These are phyloP conservation scores for Funneliformis geosporum DNA, from an alignment of 192 early-diverging fungal genomes.

Conservation along the genomic window DNA sequence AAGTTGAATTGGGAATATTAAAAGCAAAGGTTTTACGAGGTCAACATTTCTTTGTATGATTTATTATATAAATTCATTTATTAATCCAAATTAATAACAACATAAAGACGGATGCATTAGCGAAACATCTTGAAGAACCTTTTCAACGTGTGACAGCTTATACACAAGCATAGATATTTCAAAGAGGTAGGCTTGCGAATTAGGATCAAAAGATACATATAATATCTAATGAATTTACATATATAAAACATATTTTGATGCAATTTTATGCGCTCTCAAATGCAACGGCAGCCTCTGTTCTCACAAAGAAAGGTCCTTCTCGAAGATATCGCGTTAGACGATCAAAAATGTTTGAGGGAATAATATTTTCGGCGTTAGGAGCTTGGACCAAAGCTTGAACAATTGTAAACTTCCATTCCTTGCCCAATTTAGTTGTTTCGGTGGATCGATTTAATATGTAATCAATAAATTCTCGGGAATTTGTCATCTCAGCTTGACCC, in stretches of 20 bases:
- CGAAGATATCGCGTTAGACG: slow-evolving; percentile 36
- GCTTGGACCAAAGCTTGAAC: slow-evolving; percentile 32
- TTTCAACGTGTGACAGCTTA: slow-evolving; percentile 24
- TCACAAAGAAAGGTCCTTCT: slow-evolving; percentile 41
- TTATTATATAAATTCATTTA: background rate
- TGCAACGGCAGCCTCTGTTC: slow-evolving; percentile 34
- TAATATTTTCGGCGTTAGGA: slow-evolving; percentile 2
- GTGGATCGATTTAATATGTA: slow-evolving; percentile 44
- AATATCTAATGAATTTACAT: too few species aligned
- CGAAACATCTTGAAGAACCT: slow-evolving; percentile 53
- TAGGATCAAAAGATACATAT: too few species aligned
- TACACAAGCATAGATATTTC: background rate
- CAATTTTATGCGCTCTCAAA: slow-evolving; percentile 40
- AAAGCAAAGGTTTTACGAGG: slow-evolving; percentile 49
- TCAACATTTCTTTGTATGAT: background rate
- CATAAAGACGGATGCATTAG: slow-evolving; percentile 46
- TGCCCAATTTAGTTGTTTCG: slow-evolving; percentile 37
- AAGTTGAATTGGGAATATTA: slow-evolving; percentile 53
- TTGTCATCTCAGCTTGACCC: slow-evolving; percentile 24
- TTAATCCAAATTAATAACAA: slow-evolving; percentile 5
- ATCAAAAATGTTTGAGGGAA: slow-evolving; percentile 31
- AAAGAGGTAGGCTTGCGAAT: background rate
- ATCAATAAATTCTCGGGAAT: slow-evolving; percentile 36
- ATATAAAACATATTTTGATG: background rate
- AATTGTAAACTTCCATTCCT: slow-evolving; percentile 49